Conservation (phyloP, 2,329 filamentous ascomycete genomes). For the Fusarium torulosum region DNA sequence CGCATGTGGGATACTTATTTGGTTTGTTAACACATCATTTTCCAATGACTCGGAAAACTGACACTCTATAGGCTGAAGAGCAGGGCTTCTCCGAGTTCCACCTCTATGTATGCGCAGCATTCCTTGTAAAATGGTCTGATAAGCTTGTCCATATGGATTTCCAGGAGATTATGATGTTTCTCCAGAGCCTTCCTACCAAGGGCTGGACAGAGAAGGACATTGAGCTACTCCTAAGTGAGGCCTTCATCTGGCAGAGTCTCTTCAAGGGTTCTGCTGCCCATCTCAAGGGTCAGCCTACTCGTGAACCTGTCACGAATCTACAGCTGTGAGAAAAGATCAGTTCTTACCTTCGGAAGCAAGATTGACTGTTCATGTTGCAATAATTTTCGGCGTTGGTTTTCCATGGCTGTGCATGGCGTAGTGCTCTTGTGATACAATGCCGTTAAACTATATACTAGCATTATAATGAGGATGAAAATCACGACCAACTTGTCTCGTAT, state of each 20-base stretch:
- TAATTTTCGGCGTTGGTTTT: slow-evolving; percentile 19
- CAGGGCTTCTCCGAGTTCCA: slow-evolving; percentile 99
- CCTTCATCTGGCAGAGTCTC: slow-evolving; percentile 98
- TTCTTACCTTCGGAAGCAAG: background rate
- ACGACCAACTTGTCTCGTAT: slow-evolving; percentile 20
- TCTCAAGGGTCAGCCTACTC: slow-evolving; percentile 68
- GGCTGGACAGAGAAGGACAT: slow-evolving; percentile 99
- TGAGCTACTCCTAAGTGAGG: slow-evolving; percentile 92
- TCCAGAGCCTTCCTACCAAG: slow-evolving; percentile 92
- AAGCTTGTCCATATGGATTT: slow-evolving; percentile 98
- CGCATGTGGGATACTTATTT: slow-evolving; percentile 99
- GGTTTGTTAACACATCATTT: slow-evolving; percentile 65
- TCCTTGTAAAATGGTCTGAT: slow-evolving; percentile 98
- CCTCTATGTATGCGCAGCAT: slow-evolving; percentile 97
- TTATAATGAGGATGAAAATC: slow-evolving; percentile 41
- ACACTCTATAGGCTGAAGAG: slow-evolving; percentile 83
- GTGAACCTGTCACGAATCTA: slow-evolving; percentile 53
- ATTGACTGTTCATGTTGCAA: slow-evolving; percentile 12
- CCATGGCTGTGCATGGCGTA: slow-evolving; percentile 4
- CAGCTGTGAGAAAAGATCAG: slow-evolving; percentile 51
- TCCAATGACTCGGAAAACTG: background rate
- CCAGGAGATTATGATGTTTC: slow-evolving; percentile 98
- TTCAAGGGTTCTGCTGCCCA: slow-evolving; percentile 96
- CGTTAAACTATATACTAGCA: slow-evolving; percentile 38
- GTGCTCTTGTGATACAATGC: slow-evolving; percentile 4